Evolutionary conservation across 352 stramenopile species (phyloP).

Genomic region (Pythium plurisporium): DNA sequence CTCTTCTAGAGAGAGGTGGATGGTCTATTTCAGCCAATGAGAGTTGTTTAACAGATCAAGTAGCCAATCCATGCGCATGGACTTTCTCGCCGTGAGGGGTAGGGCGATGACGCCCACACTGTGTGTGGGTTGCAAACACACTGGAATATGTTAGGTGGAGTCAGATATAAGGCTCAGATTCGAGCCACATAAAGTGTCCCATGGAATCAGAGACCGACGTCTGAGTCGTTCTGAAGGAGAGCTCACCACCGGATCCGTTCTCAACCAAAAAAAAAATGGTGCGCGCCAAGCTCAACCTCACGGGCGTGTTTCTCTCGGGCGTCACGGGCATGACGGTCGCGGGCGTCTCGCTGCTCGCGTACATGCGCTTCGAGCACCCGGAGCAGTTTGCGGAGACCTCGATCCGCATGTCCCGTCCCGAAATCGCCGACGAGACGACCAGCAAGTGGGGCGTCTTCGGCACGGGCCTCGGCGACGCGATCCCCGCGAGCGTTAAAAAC

Average conservation of each 20-base stretch:
- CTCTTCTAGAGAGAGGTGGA: slow-evolving; percentile 17
- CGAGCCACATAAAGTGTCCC: too few relatives aligned
- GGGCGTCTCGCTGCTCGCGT: slow-evolving; percentile 74
- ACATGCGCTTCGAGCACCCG: slow-evolving; percentile 80
- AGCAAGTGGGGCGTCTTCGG: slow-evolving; percentile 82
- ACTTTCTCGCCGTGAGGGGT: too few relatives aligned
- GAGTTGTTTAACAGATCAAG: neutral
- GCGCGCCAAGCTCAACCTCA: slow-evolving; percentile 36
- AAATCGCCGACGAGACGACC: slow-evolving; percentile 64
- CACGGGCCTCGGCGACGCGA: slow-evolving; percentile 66
- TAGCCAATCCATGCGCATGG: slow-evolving; percentile 14
- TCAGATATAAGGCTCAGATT: too few relatives aligned
- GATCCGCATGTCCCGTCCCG: slow-evolving; percentile 72
- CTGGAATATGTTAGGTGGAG: too few relatives aligned
- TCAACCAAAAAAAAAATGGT: slow-evolving; percentile 4
- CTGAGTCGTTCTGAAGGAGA: neutral
- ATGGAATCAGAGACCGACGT: too few relatives aligned
- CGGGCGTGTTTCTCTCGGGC: slow-evolving; percentile 61
- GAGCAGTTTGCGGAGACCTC: slow-evolving; percentile 79
- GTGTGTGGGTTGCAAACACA: too few relatives aligned
- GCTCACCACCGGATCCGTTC: neutral
- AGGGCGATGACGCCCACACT: neutral
- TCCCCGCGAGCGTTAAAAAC: slow-evolving; percentile 64
- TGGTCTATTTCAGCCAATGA: slow-evolving; percentile 11
- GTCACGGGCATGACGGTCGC: slow-evolving; percentile 79